Percentiles rank a stretch among this genome's conserved stretches.
Evolutionary conservation across 306 rosid species (phyloP).

Genomic region (Medicago lupulina): DNA sequence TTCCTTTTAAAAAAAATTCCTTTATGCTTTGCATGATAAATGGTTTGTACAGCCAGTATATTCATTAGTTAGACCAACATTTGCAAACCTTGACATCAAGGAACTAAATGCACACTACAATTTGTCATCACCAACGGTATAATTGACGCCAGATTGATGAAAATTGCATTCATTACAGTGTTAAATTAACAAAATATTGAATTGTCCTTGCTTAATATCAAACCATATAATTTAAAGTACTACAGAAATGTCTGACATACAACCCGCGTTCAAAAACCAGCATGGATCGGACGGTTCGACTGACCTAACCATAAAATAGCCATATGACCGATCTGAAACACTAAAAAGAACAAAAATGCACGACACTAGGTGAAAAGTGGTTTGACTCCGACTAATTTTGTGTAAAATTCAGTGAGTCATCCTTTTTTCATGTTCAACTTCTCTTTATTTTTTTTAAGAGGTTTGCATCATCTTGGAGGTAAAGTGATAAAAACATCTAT

Average conservation of each 20-base stretch:
- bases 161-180: constrained; percentile 12
- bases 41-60: constrained; percentile 15
- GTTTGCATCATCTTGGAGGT: constrained; percentile 2
- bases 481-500: not conserved
- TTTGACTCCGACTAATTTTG: not conserved
- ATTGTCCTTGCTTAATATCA: not conserved
- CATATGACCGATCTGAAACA: not conserved
- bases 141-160: not conserved
- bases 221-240: not conserved
- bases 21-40: constrained; percentile 12
- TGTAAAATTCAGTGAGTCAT: not conserved
- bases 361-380: not conserved
- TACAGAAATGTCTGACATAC: constrained; percentile 12
- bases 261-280: not conserved
- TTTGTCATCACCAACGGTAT: constrained; percentile 14
- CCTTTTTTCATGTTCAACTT: too few species aligned
- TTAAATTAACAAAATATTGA: constrained; percentile 15
- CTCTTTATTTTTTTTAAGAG: not conserved
- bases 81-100: constrained; percentile 21
- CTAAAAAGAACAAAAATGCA: constrained; percentile 1
- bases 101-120: constrained; percentile 17
- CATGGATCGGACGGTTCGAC: not conserved
- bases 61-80: constrained; percentile 17
- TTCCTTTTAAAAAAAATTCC: constrained; percentile 1
- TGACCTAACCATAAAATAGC: not conserved